Evolutionary conservation across 805 yeast genomes (phyloP), one percentile per base, ranked within the genome.

Genomic region (Candida namnaoensis): DNA sequence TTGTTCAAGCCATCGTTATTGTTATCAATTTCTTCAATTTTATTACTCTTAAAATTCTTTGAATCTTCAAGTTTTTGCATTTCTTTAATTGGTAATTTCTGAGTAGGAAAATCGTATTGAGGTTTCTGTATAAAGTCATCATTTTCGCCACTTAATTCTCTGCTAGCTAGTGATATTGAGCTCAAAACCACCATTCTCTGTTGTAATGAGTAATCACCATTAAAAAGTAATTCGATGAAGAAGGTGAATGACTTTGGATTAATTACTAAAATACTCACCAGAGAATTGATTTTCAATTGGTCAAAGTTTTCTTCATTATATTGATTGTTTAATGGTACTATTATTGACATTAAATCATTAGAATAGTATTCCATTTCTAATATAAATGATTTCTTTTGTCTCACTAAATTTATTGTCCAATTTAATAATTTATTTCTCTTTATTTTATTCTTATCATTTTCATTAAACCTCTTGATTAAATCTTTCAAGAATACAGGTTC

Each of bases 171-270:
- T 0, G 90, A 81, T 11, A 87, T 54, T 1, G 85, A 64, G 5
- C 90, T 76, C 15, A 93, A 58, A 8, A 90, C 66, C 27, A 75
- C 62, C 62, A 90, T 68, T 38, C 98, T 61, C 45, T 82, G 90
- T 46, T 84, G 93, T 15, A 93, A 57, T 0, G 95, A 87, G 46
- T 82, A 77, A 53, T 91, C 99, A 0, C 90, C 88, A 0, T 72
- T 67, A 32, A 76, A 64, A 14, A 88, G 62, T 14, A 80, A 57
- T 26, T 65, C 54, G 35, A 74, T 51, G 7, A 61, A 50, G 9
- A 57, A 52, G 0, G 60, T 48, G 0, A 80, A 54, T 26, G 70
- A 66, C 1, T 63, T 53, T 0, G 87, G 78, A 38, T 68, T 68
- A 0, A 79, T 65, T 1, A 74, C 79, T 14, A 85, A 63, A 1